Evolutionary conservation across 352 stramenopile species (phyloP).

Genomic region (Globisporangium parvum): DNA sequence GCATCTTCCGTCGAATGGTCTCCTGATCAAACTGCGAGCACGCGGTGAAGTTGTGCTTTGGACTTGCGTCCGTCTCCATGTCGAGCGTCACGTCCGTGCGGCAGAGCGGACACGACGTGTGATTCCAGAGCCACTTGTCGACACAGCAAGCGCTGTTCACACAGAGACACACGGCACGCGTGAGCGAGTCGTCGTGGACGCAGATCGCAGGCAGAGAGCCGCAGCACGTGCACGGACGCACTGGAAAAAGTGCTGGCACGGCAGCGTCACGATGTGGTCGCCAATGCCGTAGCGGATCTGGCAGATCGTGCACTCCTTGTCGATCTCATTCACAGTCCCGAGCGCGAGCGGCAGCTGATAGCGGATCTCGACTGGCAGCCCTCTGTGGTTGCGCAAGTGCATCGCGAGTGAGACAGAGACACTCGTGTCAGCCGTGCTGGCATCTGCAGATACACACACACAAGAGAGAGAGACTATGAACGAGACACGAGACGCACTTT

Average conservation of each 20-base stretch:
- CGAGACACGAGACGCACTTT: constrained; percentile 19
- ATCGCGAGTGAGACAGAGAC: neutral
- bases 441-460: too few species aligned
- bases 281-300: constrained; percentile 79
- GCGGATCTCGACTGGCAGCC: constrained; percentile 68
- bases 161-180: too few species aligned
- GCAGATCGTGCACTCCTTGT: constrained; percentile 84
- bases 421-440: too few species aligned
- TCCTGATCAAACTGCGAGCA: constrained; percentile 68
- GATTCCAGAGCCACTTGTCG: constrained; percentile 83
- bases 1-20: constrained; percentile 64
- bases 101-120: constrained; percentile 81
- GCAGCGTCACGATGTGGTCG: constrained; percentile 77
- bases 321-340: constrained; percentile 74
- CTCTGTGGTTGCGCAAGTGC: constrained; percentile 23
- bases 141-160: constrained; percentile 61
- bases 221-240: too few species aligned
- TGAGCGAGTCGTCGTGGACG: too few species aligned
- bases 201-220: too few species aligned
- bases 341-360: constrained; percentile 75
- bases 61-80: constrained; percentile 25
- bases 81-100: constrained; percentile 70
- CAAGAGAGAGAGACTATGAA: neutral
- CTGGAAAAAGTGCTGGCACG: constrained; percentile 87
- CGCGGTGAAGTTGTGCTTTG: constrained; percentile 76